A percentile compares a stretch with the other conserved stretches of the same genome.
Evolutionary conservation across 2,329 filamentous ascomycete species (phyloP).

Genomic region (Colletotrichum tropicicola): DNA sequence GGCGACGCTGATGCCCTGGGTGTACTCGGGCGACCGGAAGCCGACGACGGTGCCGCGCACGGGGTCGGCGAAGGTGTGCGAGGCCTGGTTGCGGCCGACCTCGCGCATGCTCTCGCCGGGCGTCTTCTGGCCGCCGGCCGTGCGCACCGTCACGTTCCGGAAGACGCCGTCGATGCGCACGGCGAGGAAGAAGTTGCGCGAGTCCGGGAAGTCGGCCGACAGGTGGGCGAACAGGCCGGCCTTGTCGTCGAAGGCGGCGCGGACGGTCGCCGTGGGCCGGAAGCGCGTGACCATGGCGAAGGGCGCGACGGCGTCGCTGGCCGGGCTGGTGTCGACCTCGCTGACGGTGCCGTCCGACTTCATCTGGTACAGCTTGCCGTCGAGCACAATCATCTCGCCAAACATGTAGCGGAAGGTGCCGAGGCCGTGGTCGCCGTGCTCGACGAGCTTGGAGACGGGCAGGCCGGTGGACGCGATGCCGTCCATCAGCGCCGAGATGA

Average conservation of each 20-base stretch:
- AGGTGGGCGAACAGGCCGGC: slow-evolving; percentile 35
- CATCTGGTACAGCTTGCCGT: slow-evolving; percentile 44
- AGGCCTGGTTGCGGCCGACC: slow-evolving; percentile 39
- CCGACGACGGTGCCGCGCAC: slow-evolving; percentile 41
- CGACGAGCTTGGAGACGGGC: slow-evolving; percentile 38
- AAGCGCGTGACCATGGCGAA: slow-evolving; percentile 45
- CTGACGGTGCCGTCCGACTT: slow-evolving; percentile 42
- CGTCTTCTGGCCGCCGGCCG: slow-evolving; percentile 40
- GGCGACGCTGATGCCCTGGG: slow-evolving; percentile 43
- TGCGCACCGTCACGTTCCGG: slow-evolving; percentile 39
- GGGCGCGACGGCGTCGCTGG: slow-evolving; percentile 37
- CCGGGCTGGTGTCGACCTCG: slow-evolving; percentile 33
- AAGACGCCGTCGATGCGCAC: slow-evolving; percentile 42
- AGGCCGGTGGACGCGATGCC: slow-evolving; percentile 43
- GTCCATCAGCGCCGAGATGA: slow-evolving; percentile 45
- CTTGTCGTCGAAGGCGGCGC: slow-evolving; percentile 37
- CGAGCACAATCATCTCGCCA: slow-evolving; percentile 46
- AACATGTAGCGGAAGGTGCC: slow-evolving; percentile 44
- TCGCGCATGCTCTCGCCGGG: slow-evolving; percentile 38
- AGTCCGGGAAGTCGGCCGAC: slow-evolving; percentile 33
- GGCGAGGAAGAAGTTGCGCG: slow-evolving; percentile 40
- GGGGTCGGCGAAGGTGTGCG: slow-evolving; percentile 36
- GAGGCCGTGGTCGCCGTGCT: slow-evolving; percentile 44
- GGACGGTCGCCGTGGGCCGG: slow-evolving; percentile 32
- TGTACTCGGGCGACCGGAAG: slow-evolving; percentile 42